phyloP scores from a whole-genome alignment of 2,329 filamentous ascomycete species.

The Coleophoma eucalyptorum region DNA sequence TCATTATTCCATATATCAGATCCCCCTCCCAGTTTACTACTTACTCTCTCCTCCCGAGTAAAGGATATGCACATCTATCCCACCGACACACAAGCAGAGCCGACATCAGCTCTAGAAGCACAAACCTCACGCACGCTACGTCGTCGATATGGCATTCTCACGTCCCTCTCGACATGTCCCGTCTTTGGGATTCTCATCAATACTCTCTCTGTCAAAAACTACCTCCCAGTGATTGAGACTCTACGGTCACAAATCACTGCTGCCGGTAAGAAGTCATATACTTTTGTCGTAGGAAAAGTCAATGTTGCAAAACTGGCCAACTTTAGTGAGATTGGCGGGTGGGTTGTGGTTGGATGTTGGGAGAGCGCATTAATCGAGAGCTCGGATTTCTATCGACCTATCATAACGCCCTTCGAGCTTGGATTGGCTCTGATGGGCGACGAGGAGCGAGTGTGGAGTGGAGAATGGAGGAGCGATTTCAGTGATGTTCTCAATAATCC shows the following conservation, averaged over 20 bases:
- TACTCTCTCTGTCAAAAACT: constrained; percentile 88
- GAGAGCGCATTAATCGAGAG: constrained; percentile 91
- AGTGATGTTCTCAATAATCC: constrained; percentile 33
- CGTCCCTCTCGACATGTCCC: constrained; percentile 73
- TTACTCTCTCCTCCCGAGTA: constrained; percentile 83
- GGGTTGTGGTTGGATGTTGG: constrained; percentile 98
- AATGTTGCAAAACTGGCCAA: constrained; percentile 96
- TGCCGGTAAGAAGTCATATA: constrained; percentile 92
- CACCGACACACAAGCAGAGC: constrained; percentile 32
- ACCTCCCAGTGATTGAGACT: constrained; percentile 73
- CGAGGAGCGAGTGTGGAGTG: constrained; percentile 76
- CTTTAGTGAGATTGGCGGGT: constrained; percentile 91
- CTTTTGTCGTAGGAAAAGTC: constrained; percentile 93
- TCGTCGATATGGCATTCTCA: constrained; percentile 83
- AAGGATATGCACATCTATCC: constrained; percentile 75
- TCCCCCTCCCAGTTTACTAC: constrained; percentile 78
- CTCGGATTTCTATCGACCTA: constrained; percentile 80
- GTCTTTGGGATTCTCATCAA: constrained; percentile 95
- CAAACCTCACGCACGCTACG: constrained; percentile 58
- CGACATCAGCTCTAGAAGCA: constrained; percentile 25
- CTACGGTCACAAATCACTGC: constrained; percentile 69
- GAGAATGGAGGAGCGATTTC: constrained; percentile 86
- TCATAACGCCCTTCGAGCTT: constrained; percentile 94
- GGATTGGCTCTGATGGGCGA: constrained; percentile 73
- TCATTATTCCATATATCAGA: constrained; percentile 79